A percentile compares a stretch with the other conserved stretches of the same genome.
phyloP scores from a whole-genome alignment of 2,329 filamentous ascomycete species.

The Fusarium tricinctum region DNA sequence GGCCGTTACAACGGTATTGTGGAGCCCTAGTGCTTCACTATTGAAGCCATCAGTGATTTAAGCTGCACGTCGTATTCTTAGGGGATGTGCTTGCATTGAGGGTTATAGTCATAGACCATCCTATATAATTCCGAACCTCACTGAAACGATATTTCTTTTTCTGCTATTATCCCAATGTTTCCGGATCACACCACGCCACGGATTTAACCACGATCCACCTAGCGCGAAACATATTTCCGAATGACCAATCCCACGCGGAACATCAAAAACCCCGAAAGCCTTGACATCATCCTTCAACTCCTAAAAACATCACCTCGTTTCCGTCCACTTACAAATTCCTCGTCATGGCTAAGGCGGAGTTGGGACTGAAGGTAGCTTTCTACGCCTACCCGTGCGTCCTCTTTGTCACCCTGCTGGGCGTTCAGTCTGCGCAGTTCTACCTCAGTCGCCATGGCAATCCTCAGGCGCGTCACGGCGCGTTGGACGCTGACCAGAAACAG shows the following conservation, averaged over 20 bases:
- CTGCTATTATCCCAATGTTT: background rate
- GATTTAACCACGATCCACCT: background rate
- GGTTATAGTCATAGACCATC: too few species aligned
- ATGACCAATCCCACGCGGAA: background rate
- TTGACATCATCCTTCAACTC: slow-evolving; percentile 25
- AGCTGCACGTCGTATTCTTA: too few species aligned
- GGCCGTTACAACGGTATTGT: too few species aligned
- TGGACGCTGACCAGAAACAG: slow-evolving; percentile 49
- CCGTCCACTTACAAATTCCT: background rate
- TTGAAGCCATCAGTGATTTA: too few species aligned
- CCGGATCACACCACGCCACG: background rate
- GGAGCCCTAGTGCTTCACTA: too few species aligned
- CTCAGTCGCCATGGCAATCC: slow-evolving; percentile 49
- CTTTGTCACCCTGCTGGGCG: slow-evolving; percentile 55
- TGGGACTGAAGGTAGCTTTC: slow-evolving; percentile 57
- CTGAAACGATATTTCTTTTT: background rate
- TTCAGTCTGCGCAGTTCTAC: slow-evolving; percentile 57
- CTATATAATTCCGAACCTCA: background rate
- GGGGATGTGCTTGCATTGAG: too few species aligned
- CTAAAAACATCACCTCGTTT: slow-evolving; percentile 3
- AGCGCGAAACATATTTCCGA: background rate
- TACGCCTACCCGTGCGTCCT: slow-evolving; percentile 59
- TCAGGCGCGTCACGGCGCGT: slow-evolving; percentile 44
- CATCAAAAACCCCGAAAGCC: slow-evolving; percentile 24
- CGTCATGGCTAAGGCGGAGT: slow-evolving; percentile 53